Evolutionary conservation across 106 monocot species (phyloP), one percentile per base, ranked within the genome.

Genomic region (Dendrobium officinale): DNA sequence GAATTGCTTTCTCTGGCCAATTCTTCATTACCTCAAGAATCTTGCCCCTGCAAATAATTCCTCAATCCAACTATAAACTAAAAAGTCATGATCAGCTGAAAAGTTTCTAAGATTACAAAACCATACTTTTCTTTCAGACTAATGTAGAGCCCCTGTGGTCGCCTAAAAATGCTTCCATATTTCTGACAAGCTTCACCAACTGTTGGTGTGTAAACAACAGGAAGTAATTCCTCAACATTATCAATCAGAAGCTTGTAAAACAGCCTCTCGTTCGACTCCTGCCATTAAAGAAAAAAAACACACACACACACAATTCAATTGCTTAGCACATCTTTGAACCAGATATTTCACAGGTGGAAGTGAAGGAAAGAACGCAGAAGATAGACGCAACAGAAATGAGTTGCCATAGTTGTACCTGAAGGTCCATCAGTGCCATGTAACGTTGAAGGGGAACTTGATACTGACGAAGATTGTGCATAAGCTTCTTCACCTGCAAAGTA

Each of bases 361-460:
- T 9, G 33, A 3, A 37, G 3, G 5, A 61, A 61, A 13, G 37
- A 37, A 22, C n/a, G 61, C 22, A 37, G 42, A 45, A 22, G 3
- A 81, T n/a, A 44, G 81, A 31, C 56, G 9, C 51, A 64, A 7
- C 0, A 61, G 49, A 64, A 41, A 24, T 18, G 75, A 22, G 2
- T 31, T 20, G 11, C 49, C 29, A 59, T 33, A 43, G 55, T 6
- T 17, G 47, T 59, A 87, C 96, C 94, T 95, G 92, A 76, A 95
- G 93, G 64, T 95, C 93, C 92, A 95, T 95, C 91, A 95, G 80
- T 8, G 95, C 91, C 81, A 86, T 91, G 82, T 95, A 95, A 1
- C 91, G 86, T 55, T 95, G 93, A 33, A 95, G 87, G 2, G 95
- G 95, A 41, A 95, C 87, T 68, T 87, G 77, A 68, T 95, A 95